These are phyloP conservation scores for Chaetomiaceae sp. DNA, from an alignment of 2,329 filamentous ascomycete genomes.

Conservation along the genomic window DNA sequence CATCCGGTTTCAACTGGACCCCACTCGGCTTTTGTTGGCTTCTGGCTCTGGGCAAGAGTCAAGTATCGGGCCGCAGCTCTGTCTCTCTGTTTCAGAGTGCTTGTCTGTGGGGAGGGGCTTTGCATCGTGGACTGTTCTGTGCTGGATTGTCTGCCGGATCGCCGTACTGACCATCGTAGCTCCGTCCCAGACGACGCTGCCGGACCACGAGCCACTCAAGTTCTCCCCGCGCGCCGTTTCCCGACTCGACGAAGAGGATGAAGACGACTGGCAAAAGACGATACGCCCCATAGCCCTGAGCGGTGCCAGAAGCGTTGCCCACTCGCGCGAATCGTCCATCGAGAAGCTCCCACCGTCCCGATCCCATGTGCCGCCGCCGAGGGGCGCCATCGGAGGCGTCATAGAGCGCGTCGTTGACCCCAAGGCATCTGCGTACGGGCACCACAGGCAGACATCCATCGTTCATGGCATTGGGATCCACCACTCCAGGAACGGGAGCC, in stretches of 20 bases:
- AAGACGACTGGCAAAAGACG: slow-evolving; percentile 48
- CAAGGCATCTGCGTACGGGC: slow-evolving; percentile 63
- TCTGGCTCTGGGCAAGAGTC: too few relatives aligned
- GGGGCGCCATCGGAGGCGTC: slow-evolving; percentile 39
- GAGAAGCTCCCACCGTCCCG: slow-evolving; percentile 48
- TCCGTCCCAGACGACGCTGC: slow-evolving; percentile 56
- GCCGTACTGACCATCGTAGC: slow-evolving; percentile 36
- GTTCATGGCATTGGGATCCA: slow-evolving; percentile 79
- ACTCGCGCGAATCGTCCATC: slow-evolving; percentile 56
- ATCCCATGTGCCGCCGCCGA: slow-evolving; percentile 38
- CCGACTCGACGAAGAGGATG: slow-evolving; percentile 50
- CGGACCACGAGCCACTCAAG: slow-evolving; percentile 52
- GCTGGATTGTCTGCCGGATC: background rate
- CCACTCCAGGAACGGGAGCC: slow-evolving; percentile 85
- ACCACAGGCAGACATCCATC: slow-evolving; percentile 95
- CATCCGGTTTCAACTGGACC: slow-evolving; percentile 13
- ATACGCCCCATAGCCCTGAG: slow-evolving; percentile 44
- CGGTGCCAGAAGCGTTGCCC: slow-evolving; percentile 42
- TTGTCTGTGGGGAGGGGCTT: background rate
- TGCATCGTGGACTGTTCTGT: background rate
- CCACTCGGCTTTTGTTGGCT: slow-evolving; percentile 1
- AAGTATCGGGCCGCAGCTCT: too few relatives aligned
- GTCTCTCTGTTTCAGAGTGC: slow-evolving; percentile 1
- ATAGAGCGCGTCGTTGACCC: slow-evolving; percentile 53
- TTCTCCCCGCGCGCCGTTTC: slow-evolving; percentile 48